A percentile compares a stretch with the other conserved stretches of the same genome.
Conservation (phyloP, 768 basidiomycete species). For the Boletellus ananiceps region DNA sequence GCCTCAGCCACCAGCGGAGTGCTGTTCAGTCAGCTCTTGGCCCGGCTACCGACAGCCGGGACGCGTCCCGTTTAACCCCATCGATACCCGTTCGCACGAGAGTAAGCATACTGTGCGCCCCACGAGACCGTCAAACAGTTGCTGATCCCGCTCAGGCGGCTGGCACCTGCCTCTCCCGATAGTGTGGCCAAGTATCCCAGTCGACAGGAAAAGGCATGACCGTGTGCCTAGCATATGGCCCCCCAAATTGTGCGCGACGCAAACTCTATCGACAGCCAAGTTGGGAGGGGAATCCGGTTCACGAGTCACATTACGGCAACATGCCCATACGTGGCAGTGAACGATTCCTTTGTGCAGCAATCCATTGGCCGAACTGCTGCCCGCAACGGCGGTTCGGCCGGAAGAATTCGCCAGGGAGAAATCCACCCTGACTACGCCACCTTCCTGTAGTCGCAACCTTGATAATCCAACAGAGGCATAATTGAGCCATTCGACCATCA, state of each 20-base stretch:
- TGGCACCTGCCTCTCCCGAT: too few species aligned
- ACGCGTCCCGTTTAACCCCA: not conserved
- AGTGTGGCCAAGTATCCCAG: too few species aligned
- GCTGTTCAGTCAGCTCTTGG: not conserved
- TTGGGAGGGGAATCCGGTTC: conserved; percentile 2
- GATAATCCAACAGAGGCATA: conserved; percentile 12
- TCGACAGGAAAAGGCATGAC: conserved; percentile 8
- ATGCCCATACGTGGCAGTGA: conserved; percentile 4
- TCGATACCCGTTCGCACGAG: not conserved
- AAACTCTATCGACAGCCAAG: conserved; percentile 9
- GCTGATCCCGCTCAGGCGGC: too few species aligned
- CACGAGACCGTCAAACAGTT: too few species aligned
- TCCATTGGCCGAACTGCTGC: conserved; percentile 3
- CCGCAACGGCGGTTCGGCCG: conserved; percentile 11
- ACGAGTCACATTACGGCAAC: conserved; percentile 11
- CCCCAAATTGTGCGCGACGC: conserved; percentile 3
- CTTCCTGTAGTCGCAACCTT: conserved; percentile 11
- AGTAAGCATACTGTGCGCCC: not conserved
- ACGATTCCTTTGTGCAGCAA: conserved; percentile 2
- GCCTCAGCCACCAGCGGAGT: too few species aligned
- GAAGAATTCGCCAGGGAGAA: conserved; percentile 14
- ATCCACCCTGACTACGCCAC: conserved; percentile 24
- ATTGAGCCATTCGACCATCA: conserved; percentile 6
- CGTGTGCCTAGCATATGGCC: conserved; percentile 12
- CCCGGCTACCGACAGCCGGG: conserved; percentile 15